Percentiles rank a stretch among this genome's conserved stretches.
These are phyloP conservation scores for Cystobasidiaceae sp. DNA, from an alignment of 1,284 basidiomycete genomes.

Conservation along the genomic window DNA sequence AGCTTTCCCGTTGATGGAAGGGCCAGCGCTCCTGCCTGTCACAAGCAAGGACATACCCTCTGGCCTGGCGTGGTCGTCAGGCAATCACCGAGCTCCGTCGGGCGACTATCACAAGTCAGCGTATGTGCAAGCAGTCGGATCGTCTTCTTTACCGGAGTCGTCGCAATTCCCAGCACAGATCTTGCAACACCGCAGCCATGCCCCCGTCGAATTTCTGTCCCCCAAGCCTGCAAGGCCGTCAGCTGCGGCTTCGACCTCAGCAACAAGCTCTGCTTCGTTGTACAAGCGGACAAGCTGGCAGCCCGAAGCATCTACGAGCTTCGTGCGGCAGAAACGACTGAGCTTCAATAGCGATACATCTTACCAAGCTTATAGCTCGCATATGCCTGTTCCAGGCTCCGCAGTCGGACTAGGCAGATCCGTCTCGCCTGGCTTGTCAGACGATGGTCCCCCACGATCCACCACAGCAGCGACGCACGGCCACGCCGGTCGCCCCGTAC, in stretches of 20 bases:
- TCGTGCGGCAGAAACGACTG: constrained; percentile 12
- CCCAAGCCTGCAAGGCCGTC: not conserved
- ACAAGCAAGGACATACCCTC: too few species aligned
- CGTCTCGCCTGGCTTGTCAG: constrained; percentile 10
- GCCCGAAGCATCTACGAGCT: not conserved
- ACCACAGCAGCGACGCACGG: not conserved
- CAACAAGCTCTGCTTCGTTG: not conserved
- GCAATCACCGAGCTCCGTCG: too few species aligned
- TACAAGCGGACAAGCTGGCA: constrained; percentile 20
- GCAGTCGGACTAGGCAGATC: not conserved
- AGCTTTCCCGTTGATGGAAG: not conserved
- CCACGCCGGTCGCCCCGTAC: constrained; percentile 8
- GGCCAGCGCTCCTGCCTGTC: not conserved
- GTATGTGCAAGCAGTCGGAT: too few species aligned
- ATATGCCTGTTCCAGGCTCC: too few species aligned
- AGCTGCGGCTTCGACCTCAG: not conserved
- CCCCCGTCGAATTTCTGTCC: not conserved
- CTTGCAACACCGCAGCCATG: not conserved
- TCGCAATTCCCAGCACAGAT: not conserved
- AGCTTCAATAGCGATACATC: constrained; percentile 24
- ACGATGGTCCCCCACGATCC: constrained; percentile 5
- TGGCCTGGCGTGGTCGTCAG: too few species aligned
- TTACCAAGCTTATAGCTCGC: too few species aligned
- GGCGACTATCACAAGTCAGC: too few species aligned
- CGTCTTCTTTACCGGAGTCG: too few species aligned